phyloP scores from a whole-genome alignment of 2,329 filamentous ascomycete genomes.

The Lasiodiplodia gonubiensis region DNA sequence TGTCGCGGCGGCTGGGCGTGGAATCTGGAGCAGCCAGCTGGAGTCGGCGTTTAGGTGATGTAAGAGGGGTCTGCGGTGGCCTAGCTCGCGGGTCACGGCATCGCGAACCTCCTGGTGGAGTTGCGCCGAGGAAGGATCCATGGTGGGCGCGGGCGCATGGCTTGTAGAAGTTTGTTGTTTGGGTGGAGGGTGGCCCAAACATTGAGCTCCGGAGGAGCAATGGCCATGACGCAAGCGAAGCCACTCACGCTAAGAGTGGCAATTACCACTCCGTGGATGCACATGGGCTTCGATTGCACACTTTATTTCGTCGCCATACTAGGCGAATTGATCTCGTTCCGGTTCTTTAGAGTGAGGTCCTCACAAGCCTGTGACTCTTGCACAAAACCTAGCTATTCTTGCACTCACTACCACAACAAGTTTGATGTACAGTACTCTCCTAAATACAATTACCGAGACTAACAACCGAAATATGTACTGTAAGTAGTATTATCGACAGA shows the following conservation, averaged over 20 bases:
- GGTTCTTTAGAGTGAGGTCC: no score
- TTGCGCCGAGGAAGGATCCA: constrained; percentile 37
- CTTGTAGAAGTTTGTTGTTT: not conserved
- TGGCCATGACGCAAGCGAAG: constrained; percentile 26
- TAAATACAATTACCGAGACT: not conserved
- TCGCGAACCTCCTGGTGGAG: constrained; percentile 51
- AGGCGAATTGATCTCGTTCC: no score
- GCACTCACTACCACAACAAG: not conserved
- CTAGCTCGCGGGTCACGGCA: constrained; percentile 46
- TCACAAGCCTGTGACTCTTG: not conserved
- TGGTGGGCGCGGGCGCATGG: constrained; percentile 2
- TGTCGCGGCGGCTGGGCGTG: constrained; percentile 55
- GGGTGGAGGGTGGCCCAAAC: not conserved
- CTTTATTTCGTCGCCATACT: no score
- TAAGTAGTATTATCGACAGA: constrained; percentile 2
- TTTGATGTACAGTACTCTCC: not conserved
- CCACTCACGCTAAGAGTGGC: constrained; percentile 5
- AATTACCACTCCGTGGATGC: not conserved
- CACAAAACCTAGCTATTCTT: no score
- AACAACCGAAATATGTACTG: constrained; percentile 15
- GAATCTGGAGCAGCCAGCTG: constrained; percentile 70
- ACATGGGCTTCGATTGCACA: not conserved
- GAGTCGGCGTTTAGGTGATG: constrained; percentile 72
- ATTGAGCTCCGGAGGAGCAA: constrained; percentile 9
- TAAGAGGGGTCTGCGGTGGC: constrained; percentile 58